Percentiles rank a stretch among this genome's conserved stretches.
These are phyloP conservation scores for Deuterostichococcus epilithicus DNA, from an alignment of 139 green algal genomes.

Conservation along the genomic window DNA sequence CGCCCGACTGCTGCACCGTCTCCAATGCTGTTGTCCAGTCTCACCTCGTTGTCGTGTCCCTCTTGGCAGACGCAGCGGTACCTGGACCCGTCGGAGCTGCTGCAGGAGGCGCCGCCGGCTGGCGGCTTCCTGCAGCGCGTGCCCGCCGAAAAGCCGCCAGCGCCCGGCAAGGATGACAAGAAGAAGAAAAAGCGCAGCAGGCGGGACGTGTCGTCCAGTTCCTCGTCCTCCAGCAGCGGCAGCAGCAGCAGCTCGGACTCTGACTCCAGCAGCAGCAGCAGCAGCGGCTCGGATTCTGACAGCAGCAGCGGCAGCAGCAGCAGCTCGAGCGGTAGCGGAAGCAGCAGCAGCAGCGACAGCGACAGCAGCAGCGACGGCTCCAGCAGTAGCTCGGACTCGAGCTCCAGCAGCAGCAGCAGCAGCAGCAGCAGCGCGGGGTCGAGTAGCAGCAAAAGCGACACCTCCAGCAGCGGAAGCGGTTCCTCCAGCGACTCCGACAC, in stretches of 20 bases:
- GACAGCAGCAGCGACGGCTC: constrained; percentile 3
- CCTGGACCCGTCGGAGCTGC: constrained; percentile 44
- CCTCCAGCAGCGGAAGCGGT: background rate
- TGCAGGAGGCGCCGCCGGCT: constrained; percentile 25
- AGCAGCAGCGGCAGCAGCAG: constrained; percentile 15
- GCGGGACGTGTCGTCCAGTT: constrained; percentile 8
- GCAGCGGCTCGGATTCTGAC: constrained; percentile 13
- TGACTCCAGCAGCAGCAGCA: constrained; percentile 12
- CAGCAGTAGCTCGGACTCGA: constrained; percentile 9
- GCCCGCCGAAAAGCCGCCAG: constrained; percentile 7
- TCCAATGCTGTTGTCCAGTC: background rate
- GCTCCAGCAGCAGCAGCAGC: background rate
- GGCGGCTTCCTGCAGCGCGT: constrained; percentile 10
- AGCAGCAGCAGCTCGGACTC: constrained; percentile 20
- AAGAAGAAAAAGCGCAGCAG: constrained; percentile 23
- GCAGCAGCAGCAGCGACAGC: constrained; percentile 20
- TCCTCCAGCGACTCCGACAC: too few species aligned
- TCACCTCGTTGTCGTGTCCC: too few species aligned
- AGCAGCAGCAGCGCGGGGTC: background rate
- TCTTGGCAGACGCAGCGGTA: constrained; percentile 41
- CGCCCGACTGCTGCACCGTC: too few species aligned
- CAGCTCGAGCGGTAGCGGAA: background rate
- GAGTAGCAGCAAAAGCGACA: too few species aligned
- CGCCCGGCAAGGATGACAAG: constrained; percentile 18
- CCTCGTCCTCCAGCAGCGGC: constrained; percentile 5